Conservation (phyloP, 2,329 filamentous ascomycete genomes). For the Stemphylium vesicarium region DNA sequence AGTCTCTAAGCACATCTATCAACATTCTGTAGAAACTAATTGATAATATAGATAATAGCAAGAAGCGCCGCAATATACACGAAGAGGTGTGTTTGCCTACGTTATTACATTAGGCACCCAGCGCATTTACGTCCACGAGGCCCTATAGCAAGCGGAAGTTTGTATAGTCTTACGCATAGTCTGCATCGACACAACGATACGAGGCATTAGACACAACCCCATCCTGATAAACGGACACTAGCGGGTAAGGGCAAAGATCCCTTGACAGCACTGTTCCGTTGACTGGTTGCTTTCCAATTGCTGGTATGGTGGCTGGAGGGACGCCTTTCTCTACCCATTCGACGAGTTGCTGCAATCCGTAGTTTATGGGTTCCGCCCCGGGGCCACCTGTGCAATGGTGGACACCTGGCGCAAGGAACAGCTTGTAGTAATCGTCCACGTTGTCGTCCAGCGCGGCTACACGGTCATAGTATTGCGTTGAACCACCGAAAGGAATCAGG, state of each 20-base stretch:
- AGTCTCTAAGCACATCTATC: too few relatives aligned
- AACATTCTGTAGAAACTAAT: too few relatives aligned
- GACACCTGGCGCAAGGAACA: slow-evolving; percentile 32
- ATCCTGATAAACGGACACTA: neutral
- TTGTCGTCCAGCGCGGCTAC: slow-evolving; percentile 14
- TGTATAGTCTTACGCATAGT: neutral
- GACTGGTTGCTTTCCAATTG: neutral
- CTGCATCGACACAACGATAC: neutral
- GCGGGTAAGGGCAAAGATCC: neutral
- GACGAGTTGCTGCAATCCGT: slow-evolving; percentile 39
- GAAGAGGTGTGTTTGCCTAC: too few relatives aligned
- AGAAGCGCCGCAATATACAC: too few relatives aligned
- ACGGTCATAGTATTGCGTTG: slow-evolving; percentile 19
- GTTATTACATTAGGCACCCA: too few relatives aligned
- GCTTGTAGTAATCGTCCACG: slow-evolving; percentile 29
- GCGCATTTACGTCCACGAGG: too few relatives aligned
- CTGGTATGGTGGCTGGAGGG: slow-evolving; percentile 8
- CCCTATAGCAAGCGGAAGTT: too few relatives aligned
- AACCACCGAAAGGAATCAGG: slow-evolving; percentile 4
- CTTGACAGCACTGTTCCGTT: neutral
- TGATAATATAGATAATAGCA: too few relatives aligned
- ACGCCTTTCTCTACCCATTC: slow-evolving; percentile 36
- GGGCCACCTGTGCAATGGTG: slow-evolving; percentile 27
- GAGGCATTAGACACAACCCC: neutral
- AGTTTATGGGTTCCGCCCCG: slow-evolving; percentile 18